Base-by-base conservation (phyloP, 148 eudicot genomes). In the Heliamphora exappendiculata region DNA sequence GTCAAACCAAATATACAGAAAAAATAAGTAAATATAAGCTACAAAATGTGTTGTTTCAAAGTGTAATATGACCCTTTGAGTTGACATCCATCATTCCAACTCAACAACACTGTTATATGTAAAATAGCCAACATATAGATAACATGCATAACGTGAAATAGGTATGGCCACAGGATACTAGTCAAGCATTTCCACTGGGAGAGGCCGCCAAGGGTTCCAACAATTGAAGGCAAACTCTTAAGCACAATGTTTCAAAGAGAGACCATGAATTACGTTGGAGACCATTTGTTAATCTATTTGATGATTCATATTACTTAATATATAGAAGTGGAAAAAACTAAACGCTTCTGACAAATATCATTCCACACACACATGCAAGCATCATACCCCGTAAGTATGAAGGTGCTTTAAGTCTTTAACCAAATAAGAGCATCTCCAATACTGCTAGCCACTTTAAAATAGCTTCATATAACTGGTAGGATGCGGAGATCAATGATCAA, bases 1-100 rank as follows among this genome's bases (percentile, higher is more conserved):
- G 86, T 51, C 33, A 75, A 29, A 78, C 58, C 64, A 80, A 75
- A 72, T 47, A 76, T 3, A 12, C 67, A 4, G 53, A 81, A 41
- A 42, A 2, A 75, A 29, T 0, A 58, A 50, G 19, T 42, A 39
- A 57, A 31, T 45, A 62, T 13, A 13, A 74, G 60, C 54, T 59
- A 26, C 41, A 1, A 29, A 49, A 70, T 34, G 24, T 4, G 53
- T 66, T 14, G 7, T 20, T 26, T 58, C 37, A 41, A 59, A 58
- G 34, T 17, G 16, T 42, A 58, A 3, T 9, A 42, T 28, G 65
- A 6, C 50, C 49, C 51, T 36, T 73, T 57, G 42, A 49, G 26
- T 31, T 71, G 39, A 51, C 28, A 9, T 49, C 58, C 73, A 31
- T 71, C 37, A 26, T 47, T 51, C 74, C 34, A 4, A 22, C 8